Conservation (phyloP, 257 asterid genomes). For the Solanum ossicruentum region DNA sequence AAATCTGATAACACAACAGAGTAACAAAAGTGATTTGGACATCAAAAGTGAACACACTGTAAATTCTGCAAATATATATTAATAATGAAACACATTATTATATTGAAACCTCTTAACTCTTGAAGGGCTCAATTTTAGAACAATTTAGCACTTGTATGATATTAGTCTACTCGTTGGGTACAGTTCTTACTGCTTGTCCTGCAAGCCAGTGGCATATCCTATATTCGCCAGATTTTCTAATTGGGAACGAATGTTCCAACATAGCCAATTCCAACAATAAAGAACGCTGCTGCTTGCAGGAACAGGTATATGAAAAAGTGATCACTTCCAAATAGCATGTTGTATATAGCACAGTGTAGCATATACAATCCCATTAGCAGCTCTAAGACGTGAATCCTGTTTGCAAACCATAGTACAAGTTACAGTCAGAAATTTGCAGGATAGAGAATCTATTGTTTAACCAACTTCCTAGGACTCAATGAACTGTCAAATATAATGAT, state of each 20-base stretch:
- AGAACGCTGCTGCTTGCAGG: conserved; percentile 78
- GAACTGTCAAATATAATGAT: background rate
- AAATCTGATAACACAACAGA: background rate
- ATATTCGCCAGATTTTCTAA: background rate
- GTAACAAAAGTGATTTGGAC: background rate
- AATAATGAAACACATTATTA: background rate
- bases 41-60: background rate
- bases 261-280: conserved; percentile 51
- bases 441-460: background rate
- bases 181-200: background rate
- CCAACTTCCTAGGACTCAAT: background rate
- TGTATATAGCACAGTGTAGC: conserved; percentile 71
- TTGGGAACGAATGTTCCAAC: conserved; percentile 67
- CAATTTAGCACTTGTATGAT: background rate
- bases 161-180: background rate
- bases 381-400: conserved; percentile 70
- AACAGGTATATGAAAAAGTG: conserved; percentile 66
- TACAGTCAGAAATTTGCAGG: background rate
- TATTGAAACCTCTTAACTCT: background rate
- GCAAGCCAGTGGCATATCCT: background rate
- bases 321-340: conserved; percentile 48
- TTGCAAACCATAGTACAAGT: conserved; percentile 1
- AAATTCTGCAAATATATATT: background rate
- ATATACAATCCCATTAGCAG: conserved; percentile 61
- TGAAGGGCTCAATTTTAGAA: background rate